phyloP scores from a whole-genome alignment of 495 filamentous ascomycete genomes.

The Aspergillus baeticus region DNA sequence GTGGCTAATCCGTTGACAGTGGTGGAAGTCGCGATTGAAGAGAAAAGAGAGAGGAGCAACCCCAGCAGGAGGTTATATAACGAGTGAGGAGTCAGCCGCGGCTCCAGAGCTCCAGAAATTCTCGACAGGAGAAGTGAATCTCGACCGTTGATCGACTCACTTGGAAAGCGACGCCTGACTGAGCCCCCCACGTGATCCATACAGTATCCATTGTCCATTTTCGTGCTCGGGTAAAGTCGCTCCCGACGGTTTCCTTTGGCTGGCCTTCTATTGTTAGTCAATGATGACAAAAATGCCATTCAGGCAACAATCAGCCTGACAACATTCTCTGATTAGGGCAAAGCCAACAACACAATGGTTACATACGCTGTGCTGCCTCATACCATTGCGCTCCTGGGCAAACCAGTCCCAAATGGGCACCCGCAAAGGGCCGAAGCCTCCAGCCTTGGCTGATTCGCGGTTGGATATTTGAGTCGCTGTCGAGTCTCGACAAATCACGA shows the following conservation, averaged over 20 bases:
- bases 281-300: too few relatives aligned
- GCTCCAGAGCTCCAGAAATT: neutral
- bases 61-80: neutral
- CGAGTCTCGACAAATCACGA: too few relatives aligned
- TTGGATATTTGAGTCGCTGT: too few relatives aligned
- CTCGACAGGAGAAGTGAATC: neutral
- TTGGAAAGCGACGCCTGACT: constrained; percentile 4
- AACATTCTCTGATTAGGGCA: too few relatives aligned
- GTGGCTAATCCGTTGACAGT: neutral
- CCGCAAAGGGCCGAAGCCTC: too few relatives aligned
- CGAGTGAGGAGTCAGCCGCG: neutral
- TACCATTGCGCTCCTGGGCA: too few relatives aligned
- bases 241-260: neutral
- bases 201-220: constrained; percentile 11
- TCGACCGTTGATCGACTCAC: neutral
- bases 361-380: too few relatives aligned
- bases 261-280: too few relatives aligned
- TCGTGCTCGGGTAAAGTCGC: constrained; percentile 26
- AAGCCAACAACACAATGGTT: too few relatives aligned
- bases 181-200: constrained; percentile 19
- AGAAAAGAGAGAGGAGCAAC: constrained; percentile 5
- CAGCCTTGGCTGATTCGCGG: too few relatives aligned
- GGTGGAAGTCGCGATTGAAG: neutral
- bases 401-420: too few relatives aligned
- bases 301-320: too few relatives aligned